Conservation (phyloP, 2,329 filamentous ascomycete species). For the Dactylellina leptospora region DNA sequence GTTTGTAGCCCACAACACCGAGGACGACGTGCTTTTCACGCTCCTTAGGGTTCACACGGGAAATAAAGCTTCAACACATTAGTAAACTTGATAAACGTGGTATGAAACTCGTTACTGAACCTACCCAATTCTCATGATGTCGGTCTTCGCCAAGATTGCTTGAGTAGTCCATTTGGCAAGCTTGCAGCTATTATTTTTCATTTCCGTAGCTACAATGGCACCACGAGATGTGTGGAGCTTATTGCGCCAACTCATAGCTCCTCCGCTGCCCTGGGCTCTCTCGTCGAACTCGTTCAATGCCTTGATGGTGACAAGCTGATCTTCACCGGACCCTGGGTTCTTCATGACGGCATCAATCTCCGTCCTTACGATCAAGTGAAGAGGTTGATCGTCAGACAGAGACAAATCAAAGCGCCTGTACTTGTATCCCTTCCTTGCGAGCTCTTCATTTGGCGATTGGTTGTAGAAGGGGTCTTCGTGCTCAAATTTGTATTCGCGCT, state of each 20-base stretch:
- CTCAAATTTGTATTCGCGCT: constrained; percentile 80
- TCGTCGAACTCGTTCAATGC: constrained; percentile 99
- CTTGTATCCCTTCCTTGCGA: constrained; percentile 97
- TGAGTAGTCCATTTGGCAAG: constrained; percentile 97
- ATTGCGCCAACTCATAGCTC: constrained; percentile 93
- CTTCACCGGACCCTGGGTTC: constrained; percentile 89
- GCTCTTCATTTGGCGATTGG: constrained; percentile 85
- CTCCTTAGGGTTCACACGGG: constrained; percentile 87
- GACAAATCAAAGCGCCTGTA: constrained; percentile 97
- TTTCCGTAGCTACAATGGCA: constrained; percentile 97
- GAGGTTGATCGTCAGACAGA: constrained; percentile 90
- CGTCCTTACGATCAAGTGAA: constrained; percentile 91
- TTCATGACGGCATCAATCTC: constrained; percentile 96
- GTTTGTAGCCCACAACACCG: constrained; percentile 97
- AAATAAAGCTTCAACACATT: constrained; percentile 78
- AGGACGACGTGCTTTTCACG: constrained; percentile 95
- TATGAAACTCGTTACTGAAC: constrained; percentile 59
- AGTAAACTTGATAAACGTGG: constrained; percentile 50
- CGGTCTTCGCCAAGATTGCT: constrained; percentile 94
- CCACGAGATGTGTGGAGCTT: constrained; percentile 95
- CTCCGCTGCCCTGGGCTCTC: constrained; percentile 94
- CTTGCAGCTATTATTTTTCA: constrained; percentile 99
- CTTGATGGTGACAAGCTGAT: constrained; percentile 91
- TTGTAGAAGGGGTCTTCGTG: constrained; percentile 99
- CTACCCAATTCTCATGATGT: constrained; percentile 96